Base-by-base conservation (phyloP, 305 asterid genomes). In the Coffea humblotiana region DNA sequence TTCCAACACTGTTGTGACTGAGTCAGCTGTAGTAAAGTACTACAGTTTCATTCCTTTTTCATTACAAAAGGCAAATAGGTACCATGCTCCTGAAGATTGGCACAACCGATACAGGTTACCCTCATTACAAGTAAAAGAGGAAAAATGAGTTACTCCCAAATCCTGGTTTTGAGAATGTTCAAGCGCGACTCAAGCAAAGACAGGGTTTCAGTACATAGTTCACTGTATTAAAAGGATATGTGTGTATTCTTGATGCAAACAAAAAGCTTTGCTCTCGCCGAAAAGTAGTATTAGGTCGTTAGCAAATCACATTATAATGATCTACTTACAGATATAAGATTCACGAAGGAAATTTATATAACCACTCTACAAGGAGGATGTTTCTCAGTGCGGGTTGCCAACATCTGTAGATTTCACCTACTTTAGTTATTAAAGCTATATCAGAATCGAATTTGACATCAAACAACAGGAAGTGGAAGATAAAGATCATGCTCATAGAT, bases 401-500 rank as follows among this genome's bases (percentile, higher is more conserved):
- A 72, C 74, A 79, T 23, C 56, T 18, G 68, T 32, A 12, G 68
- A 77, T 66, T 69, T 47, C 16, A 6, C 70, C 80, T 43, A 35
- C 56, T 1, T 61, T 58, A 29, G 29, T 69, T 66, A 66, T 32
- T 43, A 35, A 75, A 47, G 40, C 77, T 1, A 70, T 11, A 70
- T 25, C 15, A 69, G 63, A 63, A 56, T n/a, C 49, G 47, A 49
- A 23, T 19, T 45, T 32, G 21, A 48, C 72, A 76, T 76, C 40
- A 35, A 68, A 69, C 47, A 75, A 47, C 45, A 43, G 78, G 71
- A 75, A 61, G 66, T 47, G 56, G 77, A 70, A 19, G 63, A 81
- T 29, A 81, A 21, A 29, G 49, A 81, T 27, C 76, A 43, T 64
- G 65, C 71, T 56, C 27, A 80, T 60, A 18, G 58, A 58, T 58